Evolutionary conservation across 2,329 filamentous ascomycete species (phyloP), one percentile per base, ranked within the genome.

Genomic region (Aspergillaceae sp.): DNA sequence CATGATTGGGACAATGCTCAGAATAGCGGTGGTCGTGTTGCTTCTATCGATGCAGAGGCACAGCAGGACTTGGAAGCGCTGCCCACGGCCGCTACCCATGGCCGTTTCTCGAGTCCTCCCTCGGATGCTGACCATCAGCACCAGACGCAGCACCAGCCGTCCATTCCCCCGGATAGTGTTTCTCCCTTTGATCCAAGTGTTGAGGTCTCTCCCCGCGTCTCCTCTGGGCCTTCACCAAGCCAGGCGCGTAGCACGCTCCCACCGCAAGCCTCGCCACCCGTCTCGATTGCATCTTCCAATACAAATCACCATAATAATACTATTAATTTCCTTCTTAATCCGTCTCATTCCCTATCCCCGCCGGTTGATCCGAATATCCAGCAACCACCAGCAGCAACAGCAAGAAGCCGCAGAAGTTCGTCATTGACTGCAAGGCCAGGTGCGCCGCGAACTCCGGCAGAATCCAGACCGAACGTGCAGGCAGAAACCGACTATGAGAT

Each of bases 241-340:
- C 61, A 61, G 47, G 57, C 63, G 11, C 61, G 56, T 42, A 61
- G 55, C 46, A 46, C 57, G 9, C 56, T 68, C 41, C 59, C 62
- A 30, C 58, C 65, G 36, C 62, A 63, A 29, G 52, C 58, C 5
- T 74, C 72, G 3, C 70, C 72, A 5, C 66, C 71, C 11, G 59
- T 68, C 3, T 71, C 73, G 11, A 58, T 74, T 35, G 64, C 66
- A 11, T 67, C 69, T 4, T 26, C 36, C 7, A 38, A 8, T 8
- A 26, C 36, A 11, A 58, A 51, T 45, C 60, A 55, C 49, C 61
- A 60, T 42, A 69, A 74, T 52, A 76, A 76, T 55, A 32, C 30
- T 32, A 69, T 81, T 47, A 74, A 79, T 57, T 78, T 78, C 51
- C 70, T 81, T 42, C 65, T 82, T 26, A 78, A 78, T 48, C 73